Percentiles rank a stretch among this genome's conserved stretches.
Conservation (phyloP, 192 early-diverging fungal genomes). For the Allomyces arbusculus region DNA sequence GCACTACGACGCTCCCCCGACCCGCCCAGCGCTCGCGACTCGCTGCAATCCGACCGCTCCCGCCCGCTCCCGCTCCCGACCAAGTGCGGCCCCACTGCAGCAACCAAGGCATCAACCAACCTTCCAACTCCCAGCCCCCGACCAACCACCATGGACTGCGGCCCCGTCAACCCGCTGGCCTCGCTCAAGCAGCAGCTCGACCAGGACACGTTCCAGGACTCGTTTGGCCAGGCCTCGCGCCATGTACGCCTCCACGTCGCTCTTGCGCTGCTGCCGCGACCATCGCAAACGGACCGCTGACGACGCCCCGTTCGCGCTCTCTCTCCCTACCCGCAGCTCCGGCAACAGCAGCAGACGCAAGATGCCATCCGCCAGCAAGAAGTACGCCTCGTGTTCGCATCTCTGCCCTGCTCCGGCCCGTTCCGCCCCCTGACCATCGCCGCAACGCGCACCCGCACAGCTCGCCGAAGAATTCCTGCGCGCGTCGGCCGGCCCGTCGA, state of each 20-base stretch:
- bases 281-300: neutral
- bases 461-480: slow-evolving; percentile 36
- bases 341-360: slow-evolving; percentile 1
- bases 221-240: neutral
- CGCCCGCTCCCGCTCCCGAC: no score
- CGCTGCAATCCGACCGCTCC: no score
- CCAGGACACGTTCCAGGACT: slow-evolving; percentile 50
- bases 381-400: neutral
- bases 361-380: slow-evolving; percentile 7
- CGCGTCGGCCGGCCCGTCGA: slow-evolving; percentile 7
- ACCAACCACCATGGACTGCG: slow-evolving; percentile 25
- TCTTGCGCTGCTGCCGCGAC: slow-evolving; percentile 8
- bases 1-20: no score
- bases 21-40: no score
- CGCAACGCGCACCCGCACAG: slow-evolving; percentile 12
- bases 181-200: slow-evolving; percentile 63
- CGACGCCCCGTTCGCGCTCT: neutral
- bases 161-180: slow-evolving; percentile 51
- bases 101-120: no score
- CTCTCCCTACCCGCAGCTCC: neutral
- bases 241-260: slow-evolving; percentile 1
- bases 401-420: neutral
- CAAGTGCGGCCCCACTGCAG: no score
- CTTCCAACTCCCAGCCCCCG: no score
- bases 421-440: neutral